These are phyloP conservation scores for Cylindrodendrum hubeiense DNA, from an alignment of 2,329 filamentous ascomycete genomes.

Conservation along the genomic window DNA sequence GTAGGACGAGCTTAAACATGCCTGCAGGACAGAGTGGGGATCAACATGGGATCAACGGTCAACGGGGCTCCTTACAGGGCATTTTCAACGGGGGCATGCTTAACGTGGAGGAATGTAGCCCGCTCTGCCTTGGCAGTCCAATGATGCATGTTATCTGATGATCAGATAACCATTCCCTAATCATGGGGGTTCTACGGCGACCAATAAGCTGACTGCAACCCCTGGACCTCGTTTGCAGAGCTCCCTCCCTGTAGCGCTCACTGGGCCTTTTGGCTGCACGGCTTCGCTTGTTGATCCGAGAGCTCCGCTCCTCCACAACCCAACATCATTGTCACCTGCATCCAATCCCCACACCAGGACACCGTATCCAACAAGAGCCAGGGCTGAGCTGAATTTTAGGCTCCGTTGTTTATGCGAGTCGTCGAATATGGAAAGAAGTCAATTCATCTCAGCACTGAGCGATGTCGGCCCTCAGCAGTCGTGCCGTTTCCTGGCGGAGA, in stretches of 20 bases:
- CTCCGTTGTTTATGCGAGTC: not conserved
- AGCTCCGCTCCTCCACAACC: not conserved
- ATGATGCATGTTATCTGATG: conserved; percentile 39
- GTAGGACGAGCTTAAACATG: not conserved
- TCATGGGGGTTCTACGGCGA: conserved; percentile 6
- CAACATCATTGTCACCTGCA: not conserved
- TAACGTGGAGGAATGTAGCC: not conserved
- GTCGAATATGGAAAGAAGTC: conserved; percentile 15
- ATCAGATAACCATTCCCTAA: conserved; percentile 37
- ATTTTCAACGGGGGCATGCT: no score
- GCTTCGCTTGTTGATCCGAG: not conserved
- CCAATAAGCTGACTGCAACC: conserved; percentile 1
- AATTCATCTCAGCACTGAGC: conserved; percentile 13
- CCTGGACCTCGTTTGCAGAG: conserved; percentile 1
- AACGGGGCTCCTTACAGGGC: not conserved
- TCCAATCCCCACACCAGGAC: not conserved
- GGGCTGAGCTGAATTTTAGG: not conserved
- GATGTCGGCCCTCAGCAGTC: conserved; percentile 13
- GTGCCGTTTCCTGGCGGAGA: no score
- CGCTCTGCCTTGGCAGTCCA: conserved; percentile 9
- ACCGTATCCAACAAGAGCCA: not conserved
- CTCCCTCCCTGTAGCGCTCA: not conserved
- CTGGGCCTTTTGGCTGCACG: not conserved
- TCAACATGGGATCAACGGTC: not conserved
- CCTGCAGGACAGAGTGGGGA: no score